These are phyloP conservation scores for Xylariaceae sp. DNA, from an alignment of 2,329 filamentous ascomycete species.

Conservation along the genomic window DNA sequence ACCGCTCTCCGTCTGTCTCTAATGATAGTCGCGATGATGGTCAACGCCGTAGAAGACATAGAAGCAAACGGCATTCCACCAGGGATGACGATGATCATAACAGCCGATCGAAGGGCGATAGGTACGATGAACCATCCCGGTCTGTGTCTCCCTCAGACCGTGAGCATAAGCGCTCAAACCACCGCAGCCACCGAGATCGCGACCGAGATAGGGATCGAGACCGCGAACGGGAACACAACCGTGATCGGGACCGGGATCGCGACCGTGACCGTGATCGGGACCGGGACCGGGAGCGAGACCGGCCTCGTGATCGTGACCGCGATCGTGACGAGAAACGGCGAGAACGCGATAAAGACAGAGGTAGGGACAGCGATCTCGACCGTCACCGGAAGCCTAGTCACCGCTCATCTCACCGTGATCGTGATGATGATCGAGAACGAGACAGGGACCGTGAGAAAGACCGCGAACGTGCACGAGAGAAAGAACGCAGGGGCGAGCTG, in stretches of 20 bases:
- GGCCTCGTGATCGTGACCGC: conserved; percentile 32
- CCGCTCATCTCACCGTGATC: conserved; percentile 38
- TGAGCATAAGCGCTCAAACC: conserved; percentile 43
- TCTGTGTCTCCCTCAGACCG: conserved; percentile 56
- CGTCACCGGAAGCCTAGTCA: conserved; percentile 36
- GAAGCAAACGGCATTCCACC: conserved; percentile 39
- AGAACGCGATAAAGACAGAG: conserved; percentile 36
- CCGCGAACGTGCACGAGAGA: conserved; percentile 32
- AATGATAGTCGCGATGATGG: conserved; percentile 45
- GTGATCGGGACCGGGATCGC: conserved; percentile 36
- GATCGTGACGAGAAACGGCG: conserved; percentile 37
- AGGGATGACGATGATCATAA: conserved; percentile 44
- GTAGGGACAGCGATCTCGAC: conserved; percentile 34
- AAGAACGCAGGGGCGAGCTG: conserved; percentile 36
- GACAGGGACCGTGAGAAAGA: conserved; percentile 35
- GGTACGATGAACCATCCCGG: conserved; percentile 52
- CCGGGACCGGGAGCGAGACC: conserved; percentile 38
- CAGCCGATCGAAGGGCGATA: conserved; percentile 37
- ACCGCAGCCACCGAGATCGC: conserved; percentile 41
- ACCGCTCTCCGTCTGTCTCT: conserved; percentile 48
- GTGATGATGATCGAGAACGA: conserved; percentile 39
- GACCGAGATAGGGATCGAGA: conserved; percentile 39
- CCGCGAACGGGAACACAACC: conserved; percentile 35
- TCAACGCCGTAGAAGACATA: conserved; percentile 48
- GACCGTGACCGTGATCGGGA: conserved; percentile 35